Evolutionary conservation across 2,329 filamentous ascomycete species (phyloP).

Genomic region (Colletotrichum australisinense): DNA sequence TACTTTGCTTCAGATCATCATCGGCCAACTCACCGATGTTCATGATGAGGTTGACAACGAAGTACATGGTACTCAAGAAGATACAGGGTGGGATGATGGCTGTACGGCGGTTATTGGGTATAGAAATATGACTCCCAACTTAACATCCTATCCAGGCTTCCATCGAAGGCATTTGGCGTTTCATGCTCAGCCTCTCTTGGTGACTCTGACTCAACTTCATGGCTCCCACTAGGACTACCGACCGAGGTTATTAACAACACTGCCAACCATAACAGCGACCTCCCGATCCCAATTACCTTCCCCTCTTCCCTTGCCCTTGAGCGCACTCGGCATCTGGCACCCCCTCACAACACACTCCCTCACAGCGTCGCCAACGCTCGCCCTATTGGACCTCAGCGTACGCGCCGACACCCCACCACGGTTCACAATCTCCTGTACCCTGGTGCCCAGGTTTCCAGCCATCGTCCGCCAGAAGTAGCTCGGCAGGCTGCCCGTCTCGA

Average conservation of each 20-base stretch:
- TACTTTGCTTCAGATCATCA: no score
- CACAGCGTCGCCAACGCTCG: slow-evolving; percentile 80
- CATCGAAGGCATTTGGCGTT: no score
- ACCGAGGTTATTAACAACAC: slow-evolving; percentile 72
- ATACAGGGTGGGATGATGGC: no score
- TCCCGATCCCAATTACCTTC: slow-evolving; percentile 83
- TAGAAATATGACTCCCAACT: no score
- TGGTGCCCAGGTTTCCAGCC: slow-evolving; percentile 78
- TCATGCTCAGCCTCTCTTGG: no score
- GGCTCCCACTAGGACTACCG: no score
- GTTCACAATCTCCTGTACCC: slow-evolving; percentile 86
- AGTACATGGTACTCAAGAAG: no score
- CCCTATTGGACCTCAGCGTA: slow-evolving; percentile 81
- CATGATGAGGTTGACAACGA: no score
- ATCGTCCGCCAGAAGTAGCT: slow-evolving; percentile 95
- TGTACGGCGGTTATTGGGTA: no score
- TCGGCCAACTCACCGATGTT: no score
- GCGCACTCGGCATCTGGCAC: slow-evolving; percentile 72
- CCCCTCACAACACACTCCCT: slow-evolving; percentile 86
- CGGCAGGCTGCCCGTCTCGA: slow-evolving; percentile 88
- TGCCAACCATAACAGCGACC: slow-evolving; percentile 93
- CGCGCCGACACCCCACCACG: slow-evolving; percentile 87
- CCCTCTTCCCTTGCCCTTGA: slow-evolving; percentile 58
- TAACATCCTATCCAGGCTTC: no score
- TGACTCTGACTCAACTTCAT: no score